phyloP scores from a whole-genome alignment of 352 stramenopile genomes.

The Pythium phragmiticola region DNA sequence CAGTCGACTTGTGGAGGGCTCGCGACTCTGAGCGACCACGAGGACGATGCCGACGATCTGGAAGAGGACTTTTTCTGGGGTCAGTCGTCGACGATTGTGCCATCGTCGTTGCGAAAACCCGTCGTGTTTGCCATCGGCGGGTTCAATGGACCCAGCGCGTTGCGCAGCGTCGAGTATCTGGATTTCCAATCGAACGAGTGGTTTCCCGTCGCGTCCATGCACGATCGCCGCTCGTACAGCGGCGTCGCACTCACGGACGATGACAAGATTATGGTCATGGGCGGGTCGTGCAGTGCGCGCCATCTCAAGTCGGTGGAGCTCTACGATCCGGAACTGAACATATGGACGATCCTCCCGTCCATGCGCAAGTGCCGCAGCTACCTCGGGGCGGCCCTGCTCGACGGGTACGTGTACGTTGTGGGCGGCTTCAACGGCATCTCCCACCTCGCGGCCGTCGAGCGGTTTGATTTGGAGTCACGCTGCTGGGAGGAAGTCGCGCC shows the following conservation, averaged over 20 bases:
- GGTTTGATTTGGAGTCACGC: conserved; percentile 44
- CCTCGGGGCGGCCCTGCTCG: conserved; percentile 45
- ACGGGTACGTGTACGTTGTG: conserved; percentile 58
- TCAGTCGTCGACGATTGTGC: conserved; percentile 1
- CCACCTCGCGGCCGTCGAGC: conserved; percentile 55
- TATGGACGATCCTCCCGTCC: conserved; percentile 44
- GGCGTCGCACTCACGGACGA: conserved; percentile 47
- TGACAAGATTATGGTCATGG: conserved; percentile 59
- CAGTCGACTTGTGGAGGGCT: conserved; percentile 14
- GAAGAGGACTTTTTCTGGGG: conserved; percentile 15
- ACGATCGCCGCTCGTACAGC: conserved; percentile 58
- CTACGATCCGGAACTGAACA: conserved; percentile 54
- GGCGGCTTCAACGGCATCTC: conserved; percentile 72
- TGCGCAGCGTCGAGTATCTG: conserved; percentile 63
- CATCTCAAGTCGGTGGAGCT: conserved; percentile 60
- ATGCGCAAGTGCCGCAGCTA: conserved; percentile 69
- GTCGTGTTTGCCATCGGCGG: conserved; percentile 73
- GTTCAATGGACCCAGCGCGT: conserved; percentile 54
- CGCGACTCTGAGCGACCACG: not conserved
- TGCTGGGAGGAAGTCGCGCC: conserved; percentile 55
- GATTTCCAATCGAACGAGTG: conserved; percentile 65
- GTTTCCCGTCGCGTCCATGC: conserved; percentile 51
- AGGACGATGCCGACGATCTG: conserved; percentile 5
- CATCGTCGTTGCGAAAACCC: conserved; percentile 30
- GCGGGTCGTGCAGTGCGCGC: conserved; percentile 53